A percentile compares a stretch with the other conserved stretches of the same genome.
Evolutionary conservation across 2,329 filamentous ascomycete species (phyloP).

Genomic region (Nigrograna mackinnonii): DNA sequence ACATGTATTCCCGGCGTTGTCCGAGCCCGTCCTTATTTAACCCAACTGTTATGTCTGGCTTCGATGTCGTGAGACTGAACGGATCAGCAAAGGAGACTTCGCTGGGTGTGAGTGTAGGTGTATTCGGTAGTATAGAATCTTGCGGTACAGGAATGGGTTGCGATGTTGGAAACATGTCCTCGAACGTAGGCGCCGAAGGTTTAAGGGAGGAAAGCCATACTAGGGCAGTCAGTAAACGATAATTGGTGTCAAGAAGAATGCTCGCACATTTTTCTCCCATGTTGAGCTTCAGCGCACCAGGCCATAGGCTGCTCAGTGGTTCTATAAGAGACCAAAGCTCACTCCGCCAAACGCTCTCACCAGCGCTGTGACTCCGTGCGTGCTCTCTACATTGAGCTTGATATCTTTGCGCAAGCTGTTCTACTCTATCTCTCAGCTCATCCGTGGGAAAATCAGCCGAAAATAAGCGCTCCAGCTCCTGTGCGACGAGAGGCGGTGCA

Average conservation of each 20-base stretch:
- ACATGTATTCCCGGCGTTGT: not conserved
- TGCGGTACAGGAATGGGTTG: not conserved
- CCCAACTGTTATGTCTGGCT: slow-evolving; percentile 11
- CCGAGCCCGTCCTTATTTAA: slow-evolving; percentile 6
- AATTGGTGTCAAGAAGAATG: not conserved
- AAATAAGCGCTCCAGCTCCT: not conserved
- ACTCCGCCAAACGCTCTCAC: not conserved
- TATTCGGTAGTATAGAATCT: not conserved
- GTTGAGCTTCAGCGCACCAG: not conserved
- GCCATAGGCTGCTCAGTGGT: not conserved
- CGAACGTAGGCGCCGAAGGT: not conserved
- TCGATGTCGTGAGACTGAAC: slow-evolving; percentile 7
- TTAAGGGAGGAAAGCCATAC: not conserved
- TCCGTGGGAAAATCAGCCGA: not conserved
- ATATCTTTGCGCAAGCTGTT: not conserved
- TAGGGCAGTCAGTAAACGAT: not conserved
- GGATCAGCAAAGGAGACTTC: not conserved
- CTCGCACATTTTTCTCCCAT: not conserved
- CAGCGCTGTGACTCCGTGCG: not conserved
- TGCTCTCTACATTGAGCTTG: not conserved
- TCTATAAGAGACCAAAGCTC: not conserved
- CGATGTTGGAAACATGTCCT: not conserved
- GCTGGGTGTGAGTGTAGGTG: not conserved
- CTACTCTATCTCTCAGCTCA: not conserved
- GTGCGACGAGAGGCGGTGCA: not conserved